A percentile compares a stretch with the other conserved stretches of the same genome.
Conservation (phyloP, 176 grass and related monocot genomes). For the Oryza australiensis region DNA sequence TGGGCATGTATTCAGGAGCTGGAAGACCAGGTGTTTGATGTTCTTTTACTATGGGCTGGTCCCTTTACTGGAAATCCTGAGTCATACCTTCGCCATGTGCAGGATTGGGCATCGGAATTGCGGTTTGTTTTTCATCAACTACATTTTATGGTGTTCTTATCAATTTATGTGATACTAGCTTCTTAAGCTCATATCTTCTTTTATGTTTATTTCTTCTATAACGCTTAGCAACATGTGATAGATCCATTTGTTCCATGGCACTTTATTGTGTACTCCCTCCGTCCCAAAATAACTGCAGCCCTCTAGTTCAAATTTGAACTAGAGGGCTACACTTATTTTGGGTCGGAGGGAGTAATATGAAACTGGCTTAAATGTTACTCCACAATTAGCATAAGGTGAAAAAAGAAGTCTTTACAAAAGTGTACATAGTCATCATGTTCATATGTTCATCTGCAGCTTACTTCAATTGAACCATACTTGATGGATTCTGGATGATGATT, state of each 20-base stretch:
- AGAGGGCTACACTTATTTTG: no score
- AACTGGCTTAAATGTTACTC: background rate
- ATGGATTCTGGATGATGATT: background rate
- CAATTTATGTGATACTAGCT: conserved; percentile 16
- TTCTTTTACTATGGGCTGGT: conserved; percentile 95
- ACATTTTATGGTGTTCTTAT: conserved; percentile 19
- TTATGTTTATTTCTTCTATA: background rate
- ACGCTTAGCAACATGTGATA: background rate
- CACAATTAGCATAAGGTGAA: background rate
- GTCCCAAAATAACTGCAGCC: no score
- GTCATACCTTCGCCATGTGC: conserved; percentile 68
- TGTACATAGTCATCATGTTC: background rate
- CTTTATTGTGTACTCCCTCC: background rate
- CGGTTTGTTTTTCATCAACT: conserved; percentile 49
- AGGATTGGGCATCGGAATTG: conserved; percentile 82
- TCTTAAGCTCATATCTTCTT: background rate
- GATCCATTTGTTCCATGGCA: conserved; percentile 1
- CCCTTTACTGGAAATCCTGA: conserved; percentile 92
- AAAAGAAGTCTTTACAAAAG: background rate
- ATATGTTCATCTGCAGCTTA: background rate
- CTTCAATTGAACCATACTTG: background rate
- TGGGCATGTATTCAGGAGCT: conserved; percentile 67
- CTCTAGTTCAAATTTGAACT: no score
- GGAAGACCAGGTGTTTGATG: conserved; percentile 95
- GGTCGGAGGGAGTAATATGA: no score